These are phyloP conservation scores for Suillus subluteus DNA, from an alignment of 768 basidiomycete species.

Conservation along the genomic window DNA sequence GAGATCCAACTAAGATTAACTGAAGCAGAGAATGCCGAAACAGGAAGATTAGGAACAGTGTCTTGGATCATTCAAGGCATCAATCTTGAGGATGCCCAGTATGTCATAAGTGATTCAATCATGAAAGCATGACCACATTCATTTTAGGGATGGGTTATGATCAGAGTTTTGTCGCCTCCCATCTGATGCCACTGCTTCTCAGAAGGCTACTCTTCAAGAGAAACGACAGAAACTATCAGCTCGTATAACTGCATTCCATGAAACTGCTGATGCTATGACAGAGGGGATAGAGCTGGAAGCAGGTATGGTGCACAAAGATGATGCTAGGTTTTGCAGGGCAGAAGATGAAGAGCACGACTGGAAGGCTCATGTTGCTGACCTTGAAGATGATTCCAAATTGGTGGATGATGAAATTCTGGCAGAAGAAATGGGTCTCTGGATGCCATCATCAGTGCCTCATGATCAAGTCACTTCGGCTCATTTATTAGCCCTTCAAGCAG, in stretches of 20 bases:
- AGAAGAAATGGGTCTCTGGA: not conserved
- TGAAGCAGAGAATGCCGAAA: not conserved
- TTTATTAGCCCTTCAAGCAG: conserved; percentile 1
- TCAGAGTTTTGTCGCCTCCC: not conserved
- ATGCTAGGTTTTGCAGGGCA: not conserved
- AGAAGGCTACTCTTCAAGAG: not conserved
- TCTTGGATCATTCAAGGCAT: conserved; percentile 10
- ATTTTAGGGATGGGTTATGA: not conserved
- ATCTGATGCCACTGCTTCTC: not conserved
- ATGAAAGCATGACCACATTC: not conserved
- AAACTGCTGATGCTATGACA: not conserved
- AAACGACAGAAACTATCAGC: not conserved
- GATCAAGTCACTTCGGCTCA: not conserved
- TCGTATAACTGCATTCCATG: not conserved
- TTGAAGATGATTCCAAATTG: not conserved
- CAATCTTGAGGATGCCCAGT: conserved; percentile 1
- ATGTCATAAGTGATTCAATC: not conserved
- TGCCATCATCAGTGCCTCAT: not conserved
- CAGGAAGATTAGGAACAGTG: not conserved
- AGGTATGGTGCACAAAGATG: not conserved
- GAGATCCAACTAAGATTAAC: conserved; percentile 5
- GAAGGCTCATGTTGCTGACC: not conserved
- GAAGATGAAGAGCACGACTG: not conserved
- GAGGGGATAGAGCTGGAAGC: not conserved
- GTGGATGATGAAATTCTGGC: not conserved